A percentile compares a stretch with the other conserved stretches of the same genome.
These are phyloP conservation scores for Chalara sp. DNA, from an alignment of 2,329 filamentous ascomycete genomes.

Conservation along the genomic window DNA sequence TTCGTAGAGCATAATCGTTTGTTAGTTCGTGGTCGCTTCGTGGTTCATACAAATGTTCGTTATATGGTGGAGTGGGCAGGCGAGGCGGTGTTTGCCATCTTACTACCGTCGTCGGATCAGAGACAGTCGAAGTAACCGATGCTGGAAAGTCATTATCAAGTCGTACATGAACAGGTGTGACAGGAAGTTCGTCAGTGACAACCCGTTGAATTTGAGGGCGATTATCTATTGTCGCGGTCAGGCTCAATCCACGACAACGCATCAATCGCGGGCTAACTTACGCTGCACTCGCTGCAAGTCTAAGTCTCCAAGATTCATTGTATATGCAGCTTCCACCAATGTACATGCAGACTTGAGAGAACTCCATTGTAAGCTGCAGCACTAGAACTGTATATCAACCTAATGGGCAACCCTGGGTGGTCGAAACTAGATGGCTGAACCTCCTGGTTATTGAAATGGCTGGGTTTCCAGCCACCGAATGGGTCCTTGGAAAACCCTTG, in stretches of 20 bases:
- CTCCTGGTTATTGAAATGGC: not conserved
- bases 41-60: no score
- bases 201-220: conserved; percentile 18
- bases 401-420: conserved; percentile 10
- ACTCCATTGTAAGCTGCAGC: conserved; percentile 20
- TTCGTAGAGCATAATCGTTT: conserved; percentile 2
- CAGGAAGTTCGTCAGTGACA: conserved; percentile 12
- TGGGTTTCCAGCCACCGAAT: not conserved
- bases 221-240: conserved; percentile 13
- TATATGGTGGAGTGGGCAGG: no score
- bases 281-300: conserved; percentile 17
- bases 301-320: conserved; percentile 22
- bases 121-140: conserved; percentile 18
- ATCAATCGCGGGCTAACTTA: conserved; percentile 16
- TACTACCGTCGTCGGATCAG: conserved; percentile 20
- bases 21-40: conserved; percentile 4
- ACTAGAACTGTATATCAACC: not conserved
- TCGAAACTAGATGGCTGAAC: conserved; percentile 5
- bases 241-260: conserved; percentile 7
- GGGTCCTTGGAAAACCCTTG: not conserved
- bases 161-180: conserved; percentile 16
- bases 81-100: conserved; percentile 19
- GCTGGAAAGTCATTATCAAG: conserved; percentile 17
- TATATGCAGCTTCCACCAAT: conserved; percentile 15
- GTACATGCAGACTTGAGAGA: conserved; percentile 18